Base-by-base conservation (phyloP, 345 rosid genomes). In the Clausena lansium region DNA sequence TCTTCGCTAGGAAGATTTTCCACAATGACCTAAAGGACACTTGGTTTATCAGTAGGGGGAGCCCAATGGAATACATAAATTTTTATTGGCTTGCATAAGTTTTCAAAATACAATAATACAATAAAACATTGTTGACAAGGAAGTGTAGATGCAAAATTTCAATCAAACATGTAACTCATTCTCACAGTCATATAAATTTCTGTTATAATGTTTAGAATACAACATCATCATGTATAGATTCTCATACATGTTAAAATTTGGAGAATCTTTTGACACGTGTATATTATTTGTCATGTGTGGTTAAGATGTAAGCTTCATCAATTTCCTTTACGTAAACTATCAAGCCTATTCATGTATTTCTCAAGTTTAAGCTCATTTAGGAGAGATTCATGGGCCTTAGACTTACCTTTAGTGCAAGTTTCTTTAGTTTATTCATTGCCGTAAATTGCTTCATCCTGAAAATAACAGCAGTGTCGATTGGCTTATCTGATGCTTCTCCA, bases 401-500 rank as follows among this genome's bases (percentile, higher is more conserved):
- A n/a, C 30, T 77, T 81, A 93, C 97, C 93, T 93, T 95, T 74
- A 93, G 72, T 32, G 97, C 98, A 71, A 95, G 97, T 84, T 92
- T 91, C 91, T 92, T 93, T 61, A 93, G 85, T 85, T 95, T 93
- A 88, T 95, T 93, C 98, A 92, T 93, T 54, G 90, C 94, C 84
- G 94, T 87, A 84, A 94, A 94, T 79, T 92, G 98, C 85, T 92
- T 95, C 99, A 95, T 89, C 82, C 98, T 90, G 30, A 91, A 86
- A 39, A 94, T 90, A 38, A 93, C 99, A n/a, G 98, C 99, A 82
- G 84, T 90, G 67, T 92, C 98, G 76, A 93, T 86, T 32, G 93
- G 97, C 88, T 86, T 93, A 87, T 95, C 98, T 19, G 97, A 89
- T 73, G 98, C 94, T 64, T 82, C 85, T 77, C 95, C 94, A 70